These are phyloP conservation scores for Madurella fahalii DNA, from an alignment of 2,329 filamentous ascomycete genomes.

Conservation along the genomic window DNA sequence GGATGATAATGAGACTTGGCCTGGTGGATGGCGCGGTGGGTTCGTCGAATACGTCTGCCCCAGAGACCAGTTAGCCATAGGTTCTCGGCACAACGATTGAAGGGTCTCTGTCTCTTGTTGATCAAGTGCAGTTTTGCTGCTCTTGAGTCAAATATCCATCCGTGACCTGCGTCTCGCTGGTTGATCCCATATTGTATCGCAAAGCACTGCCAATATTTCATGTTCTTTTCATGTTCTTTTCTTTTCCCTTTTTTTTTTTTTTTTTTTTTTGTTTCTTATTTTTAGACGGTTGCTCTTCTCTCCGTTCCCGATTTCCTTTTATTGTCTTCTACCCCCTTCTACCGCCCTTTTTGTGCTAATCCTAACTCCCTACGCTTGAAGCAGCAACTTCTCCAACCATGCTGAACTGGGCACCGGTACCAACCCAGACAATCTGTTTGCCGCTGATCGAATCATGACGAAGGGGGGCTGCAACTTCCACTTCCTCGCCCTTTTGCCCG, in stretches of 20 bases:
- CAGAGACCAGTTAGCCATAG: too few species aligned
- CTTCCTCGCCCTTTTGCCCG: constrained; percentile 69
- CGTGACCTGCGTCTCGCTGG: too few species aligned
- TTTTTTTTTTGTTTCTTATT: not conserved
- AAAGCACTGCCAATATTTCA: too few species aligned
- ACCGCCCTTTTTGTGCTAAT: not conserved
- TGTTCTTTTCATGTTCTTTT: not conserved
- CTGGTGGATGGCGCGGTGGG: too few species aligned
- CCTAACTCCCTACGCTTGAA: not conserved
- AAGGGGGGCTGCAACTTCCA: constrained; percentile 70
- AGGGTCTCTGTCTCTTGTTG: too few species aligned
- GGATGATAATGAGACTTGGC: too few species aligned
- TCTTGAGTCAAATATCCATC: too few species aligned
- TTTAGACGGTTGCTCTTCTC: not conserved
- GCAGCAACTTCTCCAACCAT: constrained; percentile 42
- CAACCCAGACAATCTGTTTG: constrained; percentile 70
- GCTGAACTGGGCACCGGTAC: constrained; percentile 78
- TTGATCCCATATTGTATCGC: too few species aligned
- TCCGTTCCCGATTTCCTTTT: not conserved
- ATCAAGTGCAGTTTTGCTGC: too few species aligned
- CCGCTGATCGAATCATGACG: constrained; percentile 76
- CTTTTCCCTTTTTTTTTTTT: not conserved
- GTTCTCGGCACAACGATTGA: too few species aligned
- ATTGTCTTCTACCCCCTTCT: not conserved
- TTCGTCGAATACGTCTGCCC: too few species aligned